Base-by-base conservation (phyloP, 2,329 filamentous ascomycete genomes). In the Stenocarpella maydis region DNA sequence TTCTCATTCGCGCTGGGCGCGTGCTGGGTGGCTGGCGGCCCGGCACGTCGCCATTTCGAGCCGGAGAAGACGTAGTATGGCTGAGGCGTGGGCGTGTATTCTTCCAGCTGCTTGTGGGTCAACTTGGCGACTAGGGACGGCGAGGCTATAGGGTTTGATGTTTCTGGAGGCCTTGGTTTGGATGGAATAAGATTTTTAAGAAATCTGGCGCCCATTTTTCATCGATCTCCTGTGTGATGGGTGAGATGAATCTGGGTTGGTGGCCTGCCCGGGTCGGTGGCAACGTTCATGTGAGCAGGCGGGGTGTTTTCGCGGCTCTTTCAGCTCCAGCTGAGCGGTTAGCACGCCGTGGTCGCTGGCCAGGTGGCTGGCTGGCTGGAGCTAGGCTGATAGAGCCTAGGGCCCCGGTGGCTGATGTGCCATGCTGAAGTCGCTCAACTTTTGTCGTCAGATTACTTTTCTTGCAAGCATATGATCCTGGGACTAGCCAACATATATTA, bases 1-100 rank as follows among this genome's bases (percentile, higher is more conserved):
- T 63, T 7, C 21, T 39, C 15, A 37, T 9, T 3, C 34, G 21
- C 17, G n/a, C 1, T 14, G 17, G 14, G 12, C 4, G 19, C 26
- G 21, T 12, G 17, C 24, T 19, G 47, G 17, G 2, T 34, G 14
- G 17, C 17, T 31, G 31, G 37, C 21, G 15, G 50, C 3, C 2
- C 47, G 19, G 4, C n/a, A 1, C 68, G 37, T 37, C 70, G 49
- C 77, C 76, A 78, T 31, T 65, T 69, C 0, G 68, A 34, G 26
- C 39, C 41, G 53, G 76, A 67, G 67, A 74, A 78, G 0, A 53
- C 24, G 61, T 74, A 75, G 53, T 74, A 73, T 9, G 74, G 53
- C 65, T 79, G 78, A 3, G 74, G 31, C 53, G 71, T 65, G 21
- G 76, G 76, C 39, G 74, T 58, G 58, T 79, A 67, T 26, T 54